phyloP scores from a whole-genome alignment of 2,329 filamentous ascomycete genomes.

The Tothia fuscella region DNA sequence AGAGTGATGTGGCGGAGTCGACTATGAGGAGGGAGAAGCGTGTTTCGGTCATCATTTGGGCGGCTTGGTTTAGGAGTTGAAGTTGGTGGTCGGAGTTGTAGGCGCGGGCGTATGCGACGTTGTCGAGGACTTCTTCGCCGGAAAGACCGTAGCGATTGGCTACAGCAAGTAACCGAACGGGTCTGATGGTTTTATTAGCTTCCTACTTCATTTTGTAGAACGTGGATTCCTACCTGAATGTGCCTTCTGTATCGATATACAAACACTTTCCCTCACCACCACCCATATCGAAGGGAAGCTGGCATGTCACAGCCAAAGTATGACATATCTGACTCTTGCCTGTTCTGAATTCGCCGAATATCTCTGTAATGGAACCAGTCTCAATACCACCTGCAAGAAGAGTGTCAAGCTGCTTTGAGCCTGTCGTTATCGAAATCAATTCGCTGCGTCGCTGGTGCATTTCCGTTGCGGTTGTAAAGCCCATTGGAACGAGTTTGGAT shows the following conservation, averaged over 20 bases:
- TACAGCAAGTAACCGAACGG: slow-evolving; percentile 79
- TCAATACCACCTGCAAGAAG: slow-evolving; percentile 89
- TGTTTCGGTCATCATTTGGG: slow-evolving; percentile 99
- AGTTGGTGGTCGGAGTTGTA: slow-evolving; percentile 99
- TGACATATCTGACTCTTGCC: slow-evolving; percentile 99
- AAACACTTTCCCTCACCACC: slow-evolving; percentile 96
- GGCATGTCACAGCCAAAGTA: slow-evolving; percentile 95
- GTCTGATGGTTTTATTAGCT: slow-evolving; percentile 33
- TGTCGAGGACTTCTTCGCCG: slow-evolving; percentile 94
- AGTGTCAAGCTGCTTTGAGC: slow-evolving; percentile 94
- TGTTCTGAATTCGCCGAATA: slow-evolving; percentile 95
- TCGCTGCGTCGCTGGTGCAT: slow-evolving; percentile 97
- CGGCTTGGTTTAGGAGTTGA: slow-evolving; percentile 85
- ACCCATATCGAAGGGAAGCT: slow-evolving; percentile 96
- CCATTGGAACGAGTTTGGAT: slow-evolving; percentile 94
- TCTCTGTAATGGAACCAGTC: slow-evolving; percentile 93
- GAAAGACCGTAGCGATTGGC: slow-evolving; percentile 90
- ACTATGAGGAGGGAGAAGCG: slow-evolving; percentile 92
- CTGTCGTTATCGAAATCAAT: slow-evolving; percentile 94
- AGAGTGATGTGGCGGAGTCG: slow-evolving; percentile 89
- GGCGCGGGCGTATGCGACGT: slow-evolving; percentile 92
- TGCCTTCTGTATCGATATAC: slow-evolving; percentile 97
- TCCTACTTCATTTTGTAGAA: background rate
- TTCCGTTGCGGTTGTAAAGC: slow-evolving; percentile 96
- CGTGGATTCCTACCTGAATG: slow-evolving; percentile 47